These are phyloP conservation scores for Cordyceps farinosa DNA, from an alignment of 2,329 filamentous ascomycete species.

Conservation along the genomic window DNA sequence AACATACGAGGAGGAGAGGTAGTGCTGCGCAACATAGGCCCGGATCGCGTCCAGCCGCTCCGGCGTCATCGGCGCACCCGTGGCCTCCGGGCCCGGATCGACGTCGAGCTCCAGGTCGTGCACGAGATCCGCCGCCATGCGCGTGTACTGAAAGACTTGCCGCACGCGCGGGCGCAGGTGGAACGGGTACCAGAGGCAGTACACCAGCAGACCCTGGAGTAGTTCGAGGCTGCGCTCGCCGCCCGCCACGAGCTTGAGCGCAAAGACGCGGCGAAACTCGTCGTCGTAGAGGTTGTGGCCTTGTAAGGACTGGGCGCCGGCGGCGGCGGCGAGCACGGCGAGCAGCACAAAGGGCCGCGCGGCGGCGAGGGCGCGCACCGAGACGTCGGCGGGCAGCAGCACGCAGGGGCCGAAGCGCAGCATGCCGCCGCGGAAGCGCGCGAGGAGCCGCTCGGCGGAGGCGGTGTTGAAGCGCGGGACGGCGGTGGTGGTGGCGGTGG, in stretches of 20 bases:
- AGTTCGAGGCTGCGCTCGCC: constrained; percentile 56
- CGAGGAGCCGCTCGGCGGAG: constrained; percentile 46
- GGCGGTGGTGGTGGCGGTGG: constrained; percentile 29
- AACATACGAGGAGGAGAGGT: constrained; percentile 7
- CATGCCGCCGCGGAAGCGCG: constrained; percentile 41
- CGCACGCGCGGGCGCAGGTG: constrained; percentile 50
- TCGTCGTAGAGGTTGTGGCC: constrained; percentile 53
- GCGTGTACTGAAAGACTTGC: constrained; percentile 47
- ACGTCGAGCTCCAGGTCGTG: constrained; percentile 48
- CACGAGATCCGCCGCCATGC: constrained; percentile 50
- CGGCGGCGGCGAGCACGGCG: constrained; percentile 50
- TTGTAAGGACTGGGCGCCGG: constrained; percentile 45
- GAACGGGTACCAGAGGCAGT: constrained; percentile 57
- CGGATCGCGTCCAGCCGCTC: constrained; percentile 42
- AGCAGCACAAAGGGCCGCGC: constrained; percentile 51
- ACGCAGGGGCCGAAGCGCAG: constrained; percentile 43
- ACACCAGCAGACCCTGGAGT: constrained; percentile 54
- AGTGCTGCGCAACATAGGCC: constrained; percentile 32
- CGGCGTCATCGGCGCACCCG: constrained; percentile 12
- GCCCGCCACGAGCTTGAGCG: constrained; percentile 52
- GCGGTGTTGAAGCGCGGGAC: constrained; percentile 53
- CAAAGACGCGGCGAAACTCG: constrained; percentile 55
- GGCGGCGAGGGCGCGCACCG: constrained; percentile 42
- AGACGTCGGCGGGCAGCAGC: constrained; percentile 37
- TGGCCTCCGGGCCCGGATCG: constrained; percentile 25